phyloP scores from a whole-genome alignment of 257 asterid species.

The Avicennia marina region DNA sequence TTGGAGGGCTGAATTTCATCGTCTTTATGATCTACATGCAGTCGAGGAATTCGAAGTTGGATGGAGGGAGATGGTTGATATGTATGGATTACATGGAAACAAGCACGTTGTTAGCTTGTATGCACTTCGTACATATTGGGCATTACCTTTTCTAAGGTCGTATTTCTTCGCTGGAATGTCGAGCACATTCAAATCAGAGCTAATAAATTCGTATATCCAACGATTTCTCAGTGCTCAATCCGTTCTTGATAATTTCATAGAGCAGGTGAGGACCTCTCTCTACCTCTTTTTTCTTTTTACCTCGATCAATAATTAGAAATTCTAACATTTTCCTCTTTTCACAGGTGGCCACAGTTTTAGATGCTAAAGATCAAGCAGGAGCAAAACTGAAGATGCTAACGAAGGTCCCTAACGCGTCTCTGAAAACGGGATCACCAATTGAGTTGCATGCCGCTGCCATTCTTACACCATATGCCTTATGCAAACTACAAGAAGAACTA shows the following conservation, averaged over 20 bases:
- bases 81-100: constrained; percentile 46
- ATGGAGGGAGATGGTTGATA: constrained; percentile 56
- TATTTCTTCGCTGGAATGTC: constrained; percentile 60
- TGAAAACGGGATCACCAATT: constrained; percentile 53
- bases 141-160: constrained; percentile 44
- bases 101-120: constrained; percentile 50
- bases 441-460: constrained; percentile 50
- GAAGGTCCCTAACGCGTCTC: constrained; percentile 30
- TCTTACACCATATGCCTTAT: constrained; percentile 55
- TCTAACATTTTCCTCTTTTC: constrained; percentile 1
- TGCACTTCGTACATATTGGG: constrained; percentile 56
- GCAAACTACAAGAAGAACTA: constrained; percentile 54
- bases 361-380: constrained; percentile 32
- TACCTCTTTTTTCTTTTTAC: not conserved
- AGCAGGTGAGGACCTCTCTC: constrained; percentile 33
- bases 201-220: constrained; percentile 41
- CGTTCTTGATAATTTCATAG: constrained; percentile 40
- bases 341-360: constrained; percentile 42
- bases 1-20: constrained; percentile 51
- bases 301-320: not conserved
- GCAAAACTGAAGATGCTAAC: constrained; percentile 23
- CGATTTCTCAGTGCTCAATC: constrained; percentile 45
- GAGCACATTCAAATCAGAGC: constrained; percentile 35
- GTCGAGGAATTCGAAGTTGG: constrained; percentile 53
- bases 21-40: constrained; percentile 40